These are phyloP conservation scores for Arthromyces matolae DNA, from an alignment of 768 basidiomycete species.

Conservation along the genomic window DNA sequence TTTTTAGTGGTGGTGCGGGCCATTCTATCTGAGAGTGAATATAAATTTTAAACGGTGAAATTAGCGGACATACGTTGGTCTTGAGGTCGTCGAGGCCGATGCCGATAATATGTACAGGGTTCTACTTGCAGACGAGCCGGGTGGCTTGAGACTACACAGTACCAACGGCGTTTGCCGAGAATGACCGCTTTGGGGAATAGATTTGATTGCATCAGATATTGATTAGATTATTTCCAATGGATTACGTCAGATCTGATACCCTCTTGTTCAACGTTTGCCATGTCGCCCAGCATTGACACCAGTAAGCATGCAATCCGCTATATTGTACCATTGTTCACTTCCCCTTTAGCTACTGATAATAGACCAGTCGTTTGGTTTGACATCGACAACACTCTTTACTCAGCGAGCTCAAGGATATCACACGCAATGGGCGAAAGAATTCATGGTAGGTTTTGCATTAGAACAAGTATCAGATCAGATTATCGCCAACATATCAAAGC, in stretches of 20 bases:
- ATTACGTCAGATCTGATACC: background rate
- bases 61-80: constrained; percentile 39
- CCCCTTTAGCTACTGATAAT: constrained; percentile 40
- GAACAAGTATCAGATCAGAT: background rate
- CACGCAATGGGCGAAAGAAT: constrained; percentile 79
- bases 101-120: constrained; percentile 36
- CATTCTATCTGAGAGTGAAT: constrained; percentile 43
- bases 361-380: constrained; percentile 74
- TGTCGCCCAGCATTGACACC: constrained; percentile 4
- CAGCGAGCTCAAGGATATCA: constrained; percentile 68
- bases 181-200: background rate
- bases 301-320: constrained; percentile 5
- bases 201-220: no score
- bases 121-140: constrained; percentile 25
- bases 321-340: background rate
- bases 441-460: constrained; percentile 50
- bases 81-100: constrained; percentile 50
- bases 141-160: constrained; percentile 49
- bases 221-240: constrained; percentile 26
- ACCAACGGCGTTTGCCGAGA: constrained; percentile 34
- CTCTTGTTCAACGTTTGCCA: background rate
- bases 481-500: constrained; percentile 34
- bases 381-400: constrained; percentile 88
- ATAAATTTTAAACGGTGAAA: constrained; percentile 1
- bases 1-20: constrained; percentile 84